Evolutionary conservation across 768 basidiomycete species (phyloP), one percentile per base, ranked within the genome.

Genomic region (Naganishia kalamii): DNA sequence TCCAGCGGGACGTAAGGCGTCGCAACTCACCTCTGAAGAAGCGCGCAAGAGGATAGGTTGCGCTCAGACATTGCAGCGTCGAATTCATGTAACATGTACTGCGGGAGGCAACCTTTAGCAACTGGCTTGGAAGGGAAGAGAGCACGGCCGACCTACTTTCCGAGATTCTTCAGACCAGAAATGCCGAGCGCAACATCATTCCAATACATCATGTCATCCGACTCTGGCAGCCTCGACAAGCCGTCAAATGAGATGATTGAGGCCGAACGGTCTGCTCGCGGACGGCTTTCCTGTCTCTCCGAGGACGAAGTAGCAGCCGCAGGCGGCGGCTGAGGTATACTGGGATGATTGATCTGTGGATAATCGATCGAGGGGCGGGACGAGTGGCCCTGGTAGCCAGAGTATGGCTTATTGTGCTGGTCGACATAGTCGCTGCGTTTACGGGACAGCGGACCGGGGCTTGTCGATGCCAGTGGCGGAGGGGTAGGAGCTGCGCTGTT

Each of bases 41-140:
- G 61, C 86, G 83, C 32, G 92, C 85, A 77, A 99, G 94, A 0
- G 94, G 94, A 7, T 89, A 85, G 0, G 94, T 96, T 0, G 93
- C 93, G 74, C 87, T 92, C 74, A 99, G 81, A 77, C 96, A 99
- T 78, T 99, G 96, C 17, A 99, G 85, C 6, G 92, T 92, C 32
- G 96, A 90, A 76, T 98, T 98, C 92, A 98, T 98, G 75, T 98
- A 99, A 77, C 96, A 99, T 8, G 96, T 99, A 76, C 97, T 98
- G 19, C 89, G 87, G 23, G n/a, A 32, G 29, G 19, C 49, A 48
- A 63, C 19, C 40, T 30, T 33, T 41, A 23, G 12, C 35, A 19
- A 13, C 15, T 32, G 11, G 21, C 4, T 17, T 43, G 41, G n/a
- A n/a, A 3, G 30, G n/a, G 29, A 4, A 37, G 19, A 62, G 4